These are phyloP conservation scores for Yamadazyma sp. DNA, from an alignment of 1,139 yeast genomes.

Conservation along the genomic window DNA sequence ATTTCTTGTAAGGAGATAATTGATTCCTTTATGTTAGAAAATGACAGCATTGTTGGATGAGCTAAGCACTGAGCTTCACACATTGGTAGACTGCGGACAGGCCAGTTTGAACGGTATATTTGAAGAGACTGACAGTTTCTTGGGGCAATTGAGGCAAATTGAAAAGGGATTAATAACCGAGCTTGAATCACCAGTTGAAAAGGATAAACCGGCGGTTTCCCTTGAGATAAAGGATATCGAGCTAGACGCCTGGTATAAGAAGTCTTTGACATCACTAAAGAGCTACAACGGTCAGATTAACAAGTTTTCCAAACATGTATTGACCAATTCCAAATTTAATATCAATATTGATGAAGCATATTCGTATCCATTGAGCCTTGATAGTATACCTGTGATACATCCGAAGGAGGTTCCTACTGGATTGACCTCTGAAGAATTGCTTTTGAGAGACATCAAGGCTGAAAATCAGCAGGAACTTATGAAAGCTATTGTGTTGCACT, in stretches of 20 bases:
- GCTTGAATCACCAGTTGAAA: constrained; percentile 4
- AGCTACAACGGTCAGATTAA: constrained; percentile 38
- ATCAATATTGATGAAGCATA: constrained; percentile 46
- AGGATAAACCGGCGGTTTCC: background rate
- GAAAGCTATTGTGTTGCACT: constrained; percentile 41
- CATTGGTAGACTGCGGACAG: constrained; percentile 21
- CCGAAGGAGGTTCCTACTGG: constrained; percentile 1
- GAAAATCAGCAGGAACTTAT: constrained; percentile 37
- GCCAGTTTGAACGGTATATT: constrained; percentile 20
- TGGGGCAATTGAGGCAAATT: constrained; percentile 26
- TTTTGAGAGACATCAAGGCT: constrained; percentile 18
- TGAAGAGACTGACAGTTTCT: constrained; percentile 24
- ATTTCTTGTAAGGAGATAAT: background rate
- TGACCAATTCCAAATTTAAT: constrained; percentile 29
- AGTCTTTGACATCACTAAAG: constrained; percentile 34
- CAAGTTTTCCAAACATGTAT: constrained; percentile 36
- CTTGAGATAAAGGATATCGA: background rate
- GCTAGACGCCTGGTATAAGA: constrained; percentile 35
- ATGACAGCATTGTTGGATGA: constrained; percentile 20
- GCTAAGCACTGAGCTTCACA: constrained; percentile 28
- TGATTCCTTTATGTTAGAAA: background rate
- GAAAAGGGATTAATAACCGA: constrained; percentile 25
- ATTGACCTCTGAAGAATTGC: constrained; percentile 10
- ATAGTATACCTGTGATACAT: constrained; percentile 27
- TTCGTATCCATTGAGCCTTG: constrained; percentile 37